Evolutionary conservation across 2,329 filamentous ascomycete species (phyloP), one percentile per base, ranked within the genome.

Genomic region (Aspergillus pseudotamarii): DNA sequence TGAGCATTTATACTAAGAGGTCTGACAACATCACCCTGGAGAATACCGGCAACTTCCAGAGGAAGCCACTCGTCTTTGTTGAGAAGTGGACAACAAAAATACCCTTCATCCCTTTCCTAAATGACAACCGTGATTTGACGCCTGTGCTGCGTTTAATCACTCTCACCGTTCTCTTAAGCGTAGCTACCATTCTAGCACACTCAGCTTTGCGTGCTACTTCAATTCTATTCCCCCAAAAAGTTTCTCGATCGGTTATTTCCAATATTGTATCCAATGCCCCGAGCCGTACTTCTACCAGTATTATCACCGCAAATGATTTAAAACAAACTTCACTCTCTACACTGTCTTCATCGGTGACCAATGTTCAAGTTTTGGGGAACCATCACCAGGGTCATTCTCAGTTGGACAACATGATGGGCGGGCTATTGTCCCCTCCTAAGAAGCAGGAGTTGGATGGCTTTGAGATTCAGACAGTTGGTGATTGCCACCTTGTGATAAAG

Each of bases 401-500:
- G 9, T 61, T 72, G 32, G 69, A 73, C 10, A 71, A 73, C 26
- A 62, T 74, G 11, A 68, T 72, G 26, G 67, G 66, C 19, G 68
- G 72, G 43, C 66, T 67, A 19, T 69, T 69, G 28, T 69, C 70
- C 38, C 65, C 67, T 32, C 59, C 66, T 14, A 67, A 69, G 28
- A 61, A 65, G 28, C 59, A 63, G 14, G 75, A 72, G 23, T 73
- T 75, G 3, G 77, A 79, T 45, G 72, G 74, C 12, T 86, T 85
- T 69, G 81, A 84, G 62, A 76, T 86, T n/a, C 80, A 85, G 63
- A 78, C 82, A n/a, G 79, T 85, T 64, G 84, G 83, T 6, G 82
- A 86, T 64, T 80, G 81, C 55, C 83, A 86, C 67, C 81, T 87
- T 60, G 73, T 85, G 50, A 77, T 87, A 57, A 82, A 81, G 50